Conservation (phyloP, 148 eudicot species). For the Rhododendron vialii region DNA sequence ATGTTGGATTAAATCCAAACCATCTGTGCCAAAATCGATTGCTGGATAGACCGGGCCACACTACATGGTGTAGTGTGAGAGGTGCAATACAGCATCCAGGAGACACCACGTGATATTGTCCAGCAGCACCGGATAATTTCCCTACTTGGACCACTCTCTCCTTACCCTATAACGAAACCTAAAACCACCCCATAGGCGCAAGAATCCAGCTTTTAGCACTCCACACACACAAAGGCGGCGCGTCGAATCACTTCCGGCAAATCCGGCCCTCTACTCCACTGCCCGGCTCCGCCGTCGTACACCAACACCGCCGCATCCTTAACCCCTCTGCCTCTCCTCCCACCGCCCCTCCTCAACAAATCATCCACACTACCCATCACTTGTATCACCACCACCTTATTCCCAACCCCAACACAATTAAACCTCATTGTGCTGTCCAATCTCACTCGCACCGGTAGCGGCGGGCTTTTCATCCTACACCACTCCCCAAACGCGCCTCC, state of each 20-base stretch:
- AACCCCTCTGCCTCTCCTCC: slow-evolving; percentile 48
- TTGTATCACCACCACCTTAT: slow-evolving; percentile 69
- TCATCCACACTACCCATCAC: slow-evolving; percentile 67
- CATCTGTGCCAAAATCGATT: neutral
- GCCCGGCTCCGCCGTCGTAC: slow-evolving; percentile 53
- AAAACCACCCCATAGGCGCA: neutral
- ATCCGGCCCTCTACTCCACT: slow-evolving; percentile 70
- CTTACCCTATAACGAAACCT: neutral
- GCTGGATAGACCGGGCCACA: neutral
- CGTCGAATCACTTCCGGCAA: slow-evolving; percentile 59
- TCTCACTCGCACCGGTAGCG: slow-evolving; percentile 57
- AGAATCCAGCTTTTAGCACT: slow-evolving; percentile 31
- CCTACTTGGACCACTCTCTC: neutral
- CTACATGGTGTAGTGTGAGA: neutral
- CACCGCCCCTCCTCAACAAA: slow-evolving; percentile 51
- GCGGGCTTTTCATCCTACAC: slow-evolving; percentile 63
- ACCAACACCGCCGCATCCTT: slow-evolving; percentile 62
- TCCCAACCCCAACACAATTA: slow-evolving; percentile 55
- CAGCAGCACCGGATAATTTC: neutral
- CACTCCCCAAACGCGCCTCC: slow-evolving; percentile 49
- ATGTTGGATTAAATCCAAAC: too few relatives aligned
- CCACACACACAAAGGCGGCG: slow-evolving; percentile 68
- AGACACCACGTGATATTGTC: neutral
- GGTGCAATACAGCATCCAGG: too few relatives aligned
- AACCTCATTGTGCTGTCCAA: slow-evolving; percentile 71